phyloP scores from a whole-genome alignment of 2,329 filamentous ascomycete genomes.

The Trichoderma sp. region DNA sequence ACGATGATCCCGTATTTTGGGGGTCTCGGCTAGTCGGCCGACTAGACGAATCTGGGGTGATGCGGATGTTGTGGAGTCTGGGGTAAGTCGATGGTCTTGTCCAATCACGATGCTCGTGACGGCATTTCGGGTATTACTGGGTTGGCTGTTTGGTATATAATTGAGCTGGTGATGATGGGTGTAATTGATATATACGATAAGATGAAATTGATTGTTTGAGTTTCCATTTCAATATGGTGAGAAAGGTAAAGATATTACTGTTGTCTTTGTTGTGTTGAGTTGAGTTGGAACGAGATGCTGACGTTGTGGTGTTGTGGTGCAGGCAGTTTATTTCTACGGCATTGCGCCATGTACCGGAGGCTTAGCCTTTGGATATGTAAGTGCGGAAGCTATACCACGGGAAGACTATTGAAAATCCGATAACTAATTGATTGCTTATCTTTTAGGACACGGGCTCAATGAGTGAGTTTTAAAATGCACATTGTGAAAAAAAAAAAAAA shows the following conservation, averaged over 20 bases:
- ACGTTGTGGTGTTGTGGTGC: not conserved
- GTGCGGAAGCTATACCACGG: not conserved
- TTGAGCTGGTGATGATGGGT: not conserved
- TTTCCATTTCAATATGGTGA: not conserved
- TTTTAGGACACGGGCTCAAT: conserved; percentile 17
- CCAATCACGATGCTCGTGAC: conserved; percentile 4
- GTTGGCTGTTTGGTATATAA: not conserved
- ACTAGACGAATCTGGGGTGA: not conserved
- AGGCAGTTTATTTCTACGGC: conserved; percentile 16
- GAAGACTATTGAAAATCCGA: not conserved
- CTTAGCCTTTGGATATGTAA: conserved; percentile 20
- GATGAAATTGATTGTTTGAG: not conserved
- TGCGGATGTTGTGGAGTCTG: not conserved
- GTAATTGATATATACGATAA: not conserved
- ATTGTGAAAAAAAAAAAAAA: not conserved
- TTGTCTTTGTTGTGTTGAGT: not conserved
- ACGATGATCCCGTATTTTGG: not conserved
- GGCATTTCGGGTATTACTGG: conserved; percentile 9
- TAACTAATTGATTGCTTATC: not conserved
- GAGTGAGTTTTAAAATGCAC: not conserved
- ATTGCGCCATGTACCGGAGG: conserved; percentile 19
- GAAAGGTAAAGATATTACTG: not conserved
- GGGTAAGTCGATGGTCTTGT: not conserved
- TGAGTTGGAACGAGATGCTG: not conserved
- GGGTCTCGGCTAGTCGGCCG: not conserved